A percentile compares a stretch with the other conserved stretches of the same genome.
phyloP scores from a whole-genome alignment of 495 filamentous ascomycete species.

The Podospora sp. region DNA sequence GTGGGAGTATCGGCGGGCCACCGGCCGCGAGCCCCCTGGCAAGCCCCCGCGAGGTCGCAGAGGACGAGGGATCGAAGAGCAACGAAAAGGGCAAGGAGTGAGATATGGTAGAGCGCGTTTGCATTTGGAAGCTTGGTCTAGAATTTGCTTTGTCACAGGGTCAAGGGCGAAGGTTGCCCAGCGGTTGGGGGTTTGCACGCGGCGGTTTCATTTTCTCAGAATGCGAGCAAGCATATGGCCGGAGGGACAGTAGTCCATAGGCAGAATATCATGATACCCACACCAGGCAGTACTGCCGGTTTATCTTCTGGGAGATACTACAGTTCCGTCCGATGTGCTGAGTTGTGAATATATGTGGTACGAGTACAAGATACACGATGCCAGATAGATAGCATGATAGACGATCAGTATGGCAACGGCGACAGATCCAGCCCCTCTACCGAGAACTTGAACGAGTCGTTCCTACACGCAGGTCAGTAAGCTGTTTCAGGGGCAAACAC shows the following conservation, averaged over 20 bases:
- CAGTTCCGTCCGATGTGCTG: background rate
- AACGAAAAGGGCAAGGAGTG: conserved; percentile 20
- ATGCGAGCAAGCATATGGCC: background rate
- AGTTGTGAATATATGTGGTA: background rate
- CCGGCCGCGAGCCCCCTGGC: conserved; percentile 60
- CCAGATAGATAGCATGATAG: background rate
- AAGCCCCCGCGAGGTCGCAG: conserved; percentile 50
- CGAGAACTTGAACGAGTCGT: conserved; percentile 76
- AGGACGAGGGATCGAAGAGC: conserved; percentile 28
- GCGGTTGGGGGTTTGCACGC: conserved; percentile 2
- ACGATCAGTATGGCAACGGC: conserved; percentile 62
- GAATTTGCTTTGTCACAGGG: background rate
- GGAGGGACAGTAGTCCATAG: conserved; percentile 1
- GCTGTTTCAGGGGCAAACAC: background rate
- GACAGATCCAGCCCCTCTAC: conserved; percentile 73
- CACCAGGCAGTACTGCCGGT: background rate
- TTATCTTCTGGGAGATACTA: background rate
- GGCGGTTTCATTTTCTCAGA: background rate
- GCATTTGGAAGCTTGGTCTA: conserved; percentile 30
- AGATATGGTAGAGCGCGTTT: background rate
- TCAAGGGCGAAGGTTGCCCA: background rate
- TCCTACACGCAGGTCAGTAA: conserved; percentile 43
- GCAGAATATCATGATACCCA: conserved; percentile 15
- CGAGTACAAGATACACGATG: background rate
- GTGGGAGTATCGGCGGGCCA: conserved; percentile 61